A percentile compares a stretch with the other conserved stretches of the same genome.
Conservation (phyloP, 495 filamentous ascomycete genomes). For the Podospora conica region DNA sequence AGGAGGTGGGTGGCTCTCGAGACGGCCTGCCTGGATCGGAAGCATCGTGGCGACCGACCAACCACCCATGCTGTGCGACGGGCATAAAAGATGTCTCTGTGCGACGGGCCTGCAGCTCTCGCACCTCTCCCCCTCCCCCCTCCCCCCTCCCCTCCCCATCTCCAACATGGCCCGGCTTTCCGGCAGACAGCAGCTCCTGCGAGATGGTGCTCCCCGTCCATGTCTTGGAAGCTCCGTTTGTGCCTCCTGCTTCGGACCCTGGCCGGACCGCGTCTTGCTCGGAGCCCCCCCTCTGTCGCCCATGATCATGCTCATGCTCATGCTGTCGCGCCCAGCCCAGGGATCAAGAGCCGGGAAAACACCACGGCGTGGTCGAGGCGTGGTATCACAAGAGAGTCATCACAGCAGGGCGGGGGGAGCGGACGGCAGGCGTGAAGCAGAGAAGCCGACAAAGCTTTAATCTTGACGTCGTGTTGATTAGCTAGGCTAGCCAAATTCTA, state of each 20-base stretch:
- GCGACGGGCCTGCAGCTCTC: slow-evolving; percentile 6
- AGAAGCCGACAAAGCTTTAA: background rate
- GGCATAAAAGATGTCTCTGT: slow-evolving; percentile 13
- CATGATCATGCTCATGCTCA: background rate
- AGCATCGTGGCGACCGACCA: slow-evolving; percentile 18
- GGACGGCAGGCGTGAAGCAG: background rate
- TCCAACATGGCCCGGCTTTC: background rate
- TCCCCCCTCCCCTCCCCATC: background rate
- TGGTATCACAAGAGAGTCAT: background rate
- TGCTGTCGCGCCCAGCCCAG: background rate
- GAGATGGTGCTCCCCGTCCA: background rate
- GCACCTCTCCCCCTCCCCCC: background rate
- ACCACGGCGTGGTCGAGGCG: background rate
- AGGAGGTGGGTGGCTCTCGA: slow-evolving; percentile 4
- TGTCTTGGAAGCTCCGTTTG: background rate
- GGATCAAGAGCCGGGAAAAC: background rate
- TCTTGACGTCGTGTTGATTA: slow-evolving; percentile 1
- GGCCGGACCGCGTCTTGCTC: background rate
- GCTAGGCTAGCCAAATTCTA: slow-evolving; percentile 6
- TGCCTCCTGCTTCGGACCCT: background rate
- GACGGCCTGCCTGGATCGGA: slow-evolving; percentile 19
- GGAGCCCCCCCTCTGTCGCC: background rate
- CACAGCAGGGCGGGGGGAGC: background rate
- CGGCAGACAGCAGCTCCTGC: slow-evolving; percentile 5
- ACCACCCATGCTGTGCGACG: slow-evolving; percentile 10